Conservation (phyloP, 116 monocot species). For the Posidonia oceanica region DNA sequence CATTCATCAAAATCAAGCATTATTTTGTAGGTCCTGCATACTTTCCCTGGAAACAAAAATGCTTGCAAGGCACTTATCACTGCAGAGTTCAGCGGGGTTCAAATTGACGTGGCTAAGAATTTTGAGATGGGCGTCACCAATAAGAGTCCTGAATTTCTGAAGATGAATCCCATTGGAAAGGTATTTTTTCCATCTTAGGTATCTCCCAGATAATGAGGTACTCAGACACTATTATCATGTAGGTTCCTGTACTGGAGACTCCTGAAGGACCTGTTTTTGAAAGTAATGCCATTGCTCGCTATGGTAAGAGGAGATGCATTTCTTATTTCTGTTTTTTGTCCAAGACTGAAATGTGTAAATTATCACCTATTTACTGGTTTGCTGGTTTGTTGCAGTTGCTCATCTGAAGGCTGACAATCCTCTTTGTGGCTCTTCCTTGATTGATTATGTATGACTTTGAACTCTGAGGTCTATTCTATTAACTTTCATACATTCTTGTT, state of each 20-base stretch:
- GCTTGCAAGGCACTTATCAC: slow-evolving; percentile 73
- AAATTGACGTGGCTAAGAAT: slow-evolving; percentile 50
- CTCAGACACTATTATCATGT: not conserved
- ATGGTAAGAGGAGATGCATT: slow-evolving; percentile 28
- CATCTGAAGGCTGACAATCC: slow-evolving; percentile 56
- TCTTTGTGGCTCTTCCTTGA: slow-evolving; percentile 68
- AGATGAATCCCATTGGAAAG: slow-evolving; percentile 92
- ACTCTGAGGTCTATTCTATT: not conserved
- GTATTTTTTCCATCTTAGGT: slow-evolving; percentile 12
- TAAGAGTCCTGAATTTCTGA: slow-evolving; percentile 68
- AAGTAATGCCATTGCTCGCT: slow-evolving; percentile 84
- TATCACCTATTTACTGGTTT: not conserved
- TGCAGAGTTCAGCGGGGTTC: slow-evolving; percentile 65
- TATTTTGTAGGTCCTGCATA: slow-evolving; percentile 39
- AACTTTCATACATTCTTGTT: not conserved
- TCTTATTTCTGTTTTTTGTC: too few species aligned
- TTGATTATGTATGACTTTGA: slow-evolving; percentile 59
- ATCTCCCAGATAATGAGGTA: too few species aligned
- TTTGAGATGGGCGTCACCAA: slow-evolving; percentile 85
- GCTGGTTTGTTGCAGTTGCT: slow-evolving; percentile 31
- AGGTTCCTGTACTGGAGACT: slow-evolving; percentile 83
- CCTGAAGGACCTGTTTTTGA: slow-evolving; percentile 85
- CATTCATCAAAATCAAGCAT: too few species aligned
- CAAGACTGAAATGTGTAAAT: too few species aligned
- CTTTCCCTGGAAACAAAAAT: slow-evolving; percentile 53